Evolutionary conservation across 2,329 filamentous ascomycete genomes (phyloP).

Genomic region (Fusarium domesticum): DNA sequence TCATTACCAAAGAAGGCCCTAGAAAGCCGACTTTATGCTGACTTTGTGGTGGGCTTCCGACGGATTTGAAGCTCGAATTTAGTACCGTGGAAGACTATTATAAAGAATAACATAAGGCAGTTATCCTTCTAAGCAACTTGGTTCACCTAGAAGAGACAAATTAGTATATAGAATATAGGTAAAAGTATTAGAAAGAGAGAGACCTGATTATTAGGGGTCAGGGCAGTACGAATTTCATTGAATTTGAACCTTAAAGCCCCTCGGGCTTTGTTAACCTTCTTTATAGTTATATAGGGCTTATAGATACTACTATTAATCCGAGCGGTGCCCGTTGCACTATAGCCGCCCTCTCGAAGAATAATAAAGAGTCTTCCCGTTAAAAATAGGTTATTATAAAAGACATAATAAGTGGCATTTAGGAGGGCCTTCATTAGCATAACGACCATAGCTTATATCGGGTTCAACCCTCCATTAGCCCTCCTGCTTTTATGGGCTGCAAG

Average conservation of each 20-base stretch:
- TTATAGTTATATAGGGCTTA: constrained; percentile 1
- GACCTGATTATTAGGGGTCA: constrained; percentile 3
- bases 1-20: no score
- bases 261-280: constrained; percentile 4
- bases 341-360: constrained; percentile 1
- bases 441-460: constrained; percentile 9
- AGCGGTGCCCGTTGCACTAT: constrained; percentile 8
- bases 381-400: constrained; percentile 13
- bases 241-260: not conserved
- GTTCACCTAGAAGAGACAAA: no score
- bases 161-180: not conserved
- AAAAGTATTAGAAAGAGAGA: no score
- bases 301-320: constrained; percentile 9
- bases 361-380: constrained; percentile 3
- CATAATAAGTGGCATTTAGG: constrained; percentile 6
- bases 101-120: no score
- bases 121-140: no score
- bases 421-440: constrained; percentile 11
- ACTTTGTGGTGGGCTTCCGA: no score
- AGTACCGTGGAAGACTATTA: no score
- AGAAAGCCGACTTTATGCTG: no score
- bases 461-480: no score
- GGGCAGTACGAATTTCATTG: not conserved
- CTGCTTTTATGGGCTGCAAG: no score
- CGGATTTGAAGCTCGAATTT: no score